phyloP scores from a whole-genome alignment of 352 stramenopile species.

The Globisporangium recalcitrans region DNA sequence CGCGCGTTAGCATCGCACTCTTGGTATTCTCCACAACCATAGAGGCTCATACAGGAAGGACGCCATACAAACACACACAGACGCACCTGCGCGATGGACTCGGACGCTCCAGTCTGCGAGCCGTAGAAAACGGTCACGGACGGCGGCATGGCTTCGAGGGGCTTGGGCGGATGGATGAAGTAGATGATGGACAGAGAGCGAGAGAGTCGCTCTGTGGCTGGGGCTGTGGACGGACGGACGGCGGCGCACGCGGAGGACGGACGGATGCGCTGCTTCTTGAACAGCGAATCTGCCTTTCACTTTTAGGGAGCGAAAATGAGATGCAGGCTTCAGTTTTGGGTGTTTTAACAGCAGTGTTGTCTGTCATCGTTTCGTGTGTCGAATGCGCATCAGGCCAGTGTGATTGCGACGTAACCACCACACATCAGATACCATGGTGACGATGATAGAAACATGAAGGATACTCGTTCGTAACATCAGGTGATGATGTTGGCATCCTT shows the following conservation, averaged over 20 bases:
- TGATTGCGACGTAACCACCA: background rate
- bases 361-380: background rate
- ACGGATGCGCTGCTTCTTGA: background rate
- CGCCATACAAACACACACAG: background rate
- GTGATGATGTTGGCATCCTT: too few species aligned
- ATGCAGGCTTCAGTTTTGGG: background rate
- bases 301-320: background rate
- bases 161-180: background rate
- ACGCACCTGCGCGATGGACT: slow-evolving; percentile 72
- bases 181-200: background rate
- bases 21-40: background rate
- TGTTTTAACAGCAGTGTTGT: background rate
- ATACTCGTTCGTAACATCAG: background rate
- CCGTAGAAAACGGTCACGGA: slow-evolving; percentile 71
- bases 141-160: slow-evolving; percentile 8
- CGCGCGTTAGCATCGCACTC: too few species aligned
- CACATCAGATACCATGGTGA: background rate
- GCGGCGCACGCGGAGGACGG: background rate
- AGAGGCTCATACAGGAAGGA: background rate
- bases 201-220: background rate
- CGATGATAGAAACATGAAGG: background rate
- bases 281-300: background rate
- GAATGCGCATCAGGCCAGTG: background rate
- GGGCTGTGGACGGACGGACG: background rate
- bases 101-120: slow-evolving; percentile 84